phyloP scores from a whole-genome alignment of 495 filamentous ascomycete species.

The Penicillium coprophilum region DNA sequence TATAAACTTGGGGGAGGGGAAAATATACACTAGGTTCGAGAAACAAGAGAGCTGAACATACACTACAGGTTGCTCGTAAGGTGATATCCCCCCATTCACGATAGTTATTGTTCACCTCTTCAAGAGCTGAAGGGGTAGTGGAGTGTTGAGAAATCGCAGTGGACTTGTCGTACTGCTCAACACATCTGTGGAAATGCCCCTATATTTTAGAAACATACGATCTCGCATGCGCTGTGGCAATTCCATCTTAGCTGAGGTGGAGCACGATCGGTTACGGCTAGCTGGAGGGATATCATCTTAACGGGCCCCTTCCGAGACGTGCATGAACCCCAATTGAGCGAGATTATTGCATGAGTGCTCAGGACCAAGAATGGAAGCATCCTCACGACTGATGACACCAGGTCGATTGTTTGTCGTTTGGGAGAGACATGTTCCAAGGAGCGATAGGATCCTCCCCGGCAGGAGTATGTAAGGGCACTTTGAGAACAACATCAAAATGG shows the following conservation, averaged over 20 bases:
- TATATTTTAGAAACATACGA: not conserved
- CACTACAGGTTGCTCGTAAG: not conserved
- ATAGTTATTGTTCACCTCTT: not conserved
- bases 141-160: not conserved
- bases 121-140: not conserved
- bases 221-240: not conserved
- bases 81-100: not conserved
- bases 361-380: not conserved
- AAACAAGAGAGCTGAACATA: not conserved
- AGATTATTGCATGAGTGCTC: no score
- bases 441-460: not conserved
- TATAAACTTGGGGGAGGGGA: not conserved
- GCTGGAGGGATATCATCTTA: not conserved
- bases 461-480: not conserved
- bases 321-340: not conserved
- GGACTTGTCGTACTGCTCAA: not conserved
- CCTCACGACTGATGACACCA: not conserved
- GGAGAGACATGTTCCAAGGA: conserved; percentile 2
- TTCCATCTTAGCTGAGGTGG: not conserved
- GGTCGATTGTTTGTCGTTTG: no score
- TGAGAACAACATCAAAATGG: not conserved
- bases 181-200: not conserved
- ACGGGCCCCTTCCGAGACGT: no score
- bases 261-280: not conserved
- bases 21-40: not conserved